phyloP scores from a whole-genome alignment of 1,139 yeast genomes.

The Tardiomyces digboiensis region DNA sequence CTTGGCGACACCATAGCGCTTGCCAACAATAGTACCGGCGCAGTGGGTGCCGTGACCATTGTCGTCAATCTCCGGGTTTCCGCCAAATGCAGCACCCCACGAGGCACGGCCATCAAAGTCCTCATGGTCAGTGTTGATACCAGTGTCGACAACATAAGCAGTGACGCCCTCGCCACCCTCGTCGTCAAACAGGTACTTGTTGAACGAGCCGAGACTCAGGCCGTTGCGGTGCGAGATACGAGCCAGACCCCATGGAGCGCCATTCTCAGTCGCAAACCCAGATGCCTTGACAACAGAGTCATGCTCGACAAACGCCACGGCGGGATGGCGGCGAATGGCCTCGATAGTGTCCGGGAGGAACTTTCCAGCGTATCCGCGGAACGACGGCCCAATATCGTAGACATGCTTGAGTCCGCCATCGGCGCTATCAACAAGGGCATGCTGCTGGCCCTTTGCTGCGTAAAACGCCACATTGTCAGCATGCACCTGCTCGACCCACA shows the following conservation, averaged over 20 bases:
- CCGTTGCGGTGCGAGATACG: conserved; percentile 81
- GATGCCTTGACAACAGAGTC: conserved; percentile 67
- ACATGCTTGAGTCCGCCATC: conserved; percentile 52
- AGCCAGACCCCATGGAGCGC: conserved; percentile 89
- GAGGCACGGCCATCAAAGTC: conserved; percentile 85
- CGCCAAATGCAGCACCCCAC: conserved; percentile 59
- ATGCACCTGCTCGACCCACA: conserved; percentile 48
- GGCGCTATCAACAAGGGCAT: conserved; percentile 25
- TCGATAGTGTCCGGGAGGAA: conserved; percentile 66
- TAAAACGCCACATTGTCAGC: conserved; percentile 23
- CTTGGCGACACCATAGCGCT: conserved; percentile 52
- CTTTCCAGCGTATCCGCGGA: conserved; percentile 59
- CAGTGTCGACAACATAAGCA: conserved; percentile 84
- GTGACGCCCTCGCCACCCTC: conserved; percentile 87
- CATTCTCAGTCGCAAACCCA: conserved; percentile 46
- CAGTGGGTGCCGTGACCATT: conserved; percentile 76
- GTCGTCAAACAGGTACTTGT: conserved; percentile 52
- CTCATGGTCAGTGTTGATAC: conserved; percentile 66
- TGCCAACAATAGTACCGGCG: conserved; percentile 51
- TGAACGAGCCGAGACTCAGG: conserved; percentile 49
- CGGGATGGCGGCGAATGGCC: conserved; percentile 39
- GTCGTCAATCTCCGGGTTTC: conserved; percentile 63
- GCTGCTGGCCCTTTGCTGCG: conserved; percentile 25
- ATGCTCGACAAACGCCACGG: conserved; percentile 64
- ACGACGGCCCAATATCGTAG: conserved; percentile 44